A percentile compares a stretch with the other conserved stretches of the same genome.
These are phyloP conservation scores for Amorphotheca resinae DNA, from an alignment of 495 filamentous ascomycete species.

Conservation along the genomic window DNA sequence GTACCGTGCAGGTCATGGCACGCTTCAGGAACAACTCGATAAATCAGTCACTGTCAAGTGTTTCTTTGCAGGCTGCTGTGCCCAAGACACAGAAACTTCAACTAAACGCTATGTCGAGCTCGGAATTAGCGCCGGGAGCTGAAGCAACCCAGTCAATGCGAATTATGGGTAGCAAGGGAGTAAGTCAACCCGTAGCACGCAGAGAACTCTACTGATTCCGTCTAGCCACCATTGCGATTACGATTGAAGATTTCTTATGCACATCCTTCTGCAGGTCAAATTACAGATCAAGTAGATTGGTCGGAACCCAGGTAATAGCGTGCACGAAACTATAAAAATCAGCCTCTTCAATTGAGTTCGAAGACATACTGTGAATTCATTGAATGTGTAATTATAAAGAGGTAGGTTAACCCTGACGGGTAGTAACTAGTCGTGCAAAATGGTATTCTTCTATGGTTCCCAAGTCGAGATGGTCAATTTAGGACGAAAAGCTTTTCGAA, in stretches of 20 bases:
- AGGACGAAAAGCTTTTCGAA: too few species aligned
- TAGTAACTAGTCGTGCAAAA: too few species aligned
- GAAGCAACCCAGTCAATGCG: slow-evolving; percentile 87
- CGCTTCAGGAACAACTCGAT: slow-evolving; percentile 69
- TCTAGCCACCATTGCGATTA: slow-evolving; percentile 57
- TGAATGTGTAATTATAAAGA: background rate
- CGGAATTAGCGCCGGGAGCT: slow-evolving; percentile 59
- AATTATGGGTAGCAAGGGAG: slow-evolving; percentile 69
- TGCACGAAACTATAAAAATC: background rate
- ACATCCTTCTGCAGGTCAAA: slow-evolving; percentile 50
- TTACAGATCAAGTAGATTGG: slow-evolving; percentile 95
- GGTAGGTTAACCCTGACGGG: background rate
- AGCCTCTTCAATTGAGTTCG: background rate
- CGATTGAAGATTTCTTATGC: slow-evolving; percentile 75
- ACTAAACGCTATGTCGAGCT: slow-evolving; percentile 70
- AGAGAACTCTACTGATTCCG: too few species aligned
- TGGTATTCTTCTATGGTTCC: too few species aligned
- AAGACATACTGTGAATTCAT: too few species aligned
- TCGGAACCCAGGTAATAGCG: slow-evolving; percentile 46
- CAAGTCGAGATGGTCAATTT: too few species aligned
- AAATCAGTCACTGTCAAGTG: slow-evolving; percentile 48
- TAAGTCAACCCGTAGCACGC: slow-evolving; percentile 43
- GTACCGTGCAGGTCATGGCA: slow-evolving; percentile 61
- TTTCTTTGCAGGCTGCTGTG: slow-evolving; percentile 85
- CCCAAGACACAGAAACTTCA: slow-evolving; percentile 91